phyloP scores from a whole-genome alignment of 805 yeast genomes.

The Wickerhamiella galacta region DNA sequence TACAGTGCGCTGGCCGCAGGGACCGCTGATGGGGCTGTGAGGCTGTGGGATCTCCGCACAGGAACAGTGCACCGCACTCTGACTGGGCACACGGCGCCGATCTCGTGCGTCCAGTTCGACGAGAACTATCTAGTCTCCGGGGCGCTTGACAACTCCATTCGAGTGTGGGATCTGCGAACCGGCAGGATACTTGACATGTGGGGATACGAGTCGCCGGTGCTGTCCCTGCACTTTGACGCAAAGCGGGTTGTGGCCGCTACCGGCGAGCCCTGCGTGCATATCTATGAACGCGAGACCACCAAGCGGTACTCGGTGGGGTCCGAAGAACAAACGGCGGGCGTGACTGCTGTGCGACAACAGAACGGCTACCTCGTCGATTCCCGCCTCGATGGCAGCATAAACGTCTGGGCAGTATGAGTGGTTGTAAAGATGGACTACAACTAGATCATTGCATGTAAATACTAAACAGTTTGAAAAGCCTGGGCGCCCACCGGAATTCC shows the following conservation, averaged over 20 bases:
- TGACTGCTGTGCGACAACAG: constrained; percentile 33
- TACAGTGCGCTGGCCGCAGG: constrained; percentile 71
- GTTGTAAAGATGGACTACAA: neutral
- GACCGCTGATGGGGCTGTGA: constrained; percentile 55
- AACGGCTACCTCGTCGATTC: constrained; percentile 58
- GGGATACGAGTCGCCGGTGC: constrained; percentile 41
- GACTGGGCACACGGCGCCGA: constrained; percentile 56
- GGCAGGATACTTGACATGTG: constrained; percentile 47
- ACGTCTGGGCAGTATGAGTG: constrained; percentile 41
- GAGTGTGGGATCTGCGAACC: constrained; percentile 60
- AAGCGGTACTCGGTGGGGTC: constrained; percentile 38
- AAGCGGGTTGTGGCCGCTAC: constrained; percentile 39
- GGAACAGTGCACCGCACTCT: constrained; percentile 29
- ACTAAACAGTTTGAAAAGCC: no score
- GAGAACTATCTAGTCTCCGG: constrained; percentile 49
- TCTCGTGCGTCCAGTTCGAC: constrained; percentile 53
- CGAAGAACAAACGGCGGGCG: constrained; percentile 19
- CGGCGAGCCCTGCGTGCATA: constrained; percentile 32
- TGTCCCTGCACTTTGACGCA: constrained; percentile 42
- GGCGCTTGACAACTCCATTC: constrained; percentile 41
- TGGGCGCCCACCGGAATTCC: no score
- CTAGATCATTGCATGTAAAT: no score
- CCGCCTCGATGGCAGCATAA: constrained; percentile 39
- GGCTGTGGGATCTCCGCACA: constrained; percentile 61
- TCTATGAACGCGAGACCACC: constrained; percentile 40